Evolutionary conservation across 768 basidiomycete genomes (phyloP).

Genomic region (Trametes cinnabarina): DNA sequence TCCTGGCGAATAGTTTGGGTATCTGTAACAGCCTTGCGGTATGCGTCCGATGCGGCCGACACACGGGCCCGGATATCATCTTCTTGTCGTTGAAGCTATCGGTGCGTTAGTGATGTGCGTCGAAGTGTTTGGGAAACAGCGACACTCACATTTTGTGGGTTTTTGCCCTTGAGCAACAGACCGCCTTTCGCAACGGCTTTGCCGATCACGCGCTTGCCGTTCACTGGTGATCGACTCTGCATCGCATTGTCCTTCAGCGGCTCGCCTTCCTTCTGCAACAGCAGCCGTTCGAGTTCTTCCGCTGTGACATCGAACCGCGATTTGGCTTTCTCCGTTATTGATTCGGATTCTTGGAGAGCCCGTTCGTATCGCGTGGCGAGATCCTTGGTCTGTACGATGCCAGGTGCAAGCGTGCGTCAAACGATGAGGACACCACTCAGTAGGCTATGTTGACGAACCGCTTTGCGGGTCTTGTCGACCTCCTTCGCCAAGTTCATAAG

Average conservation of each 20-base stretch:
- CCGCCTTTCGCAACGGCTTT: slow-evolving; percentile 93
- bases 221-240: slow-evolving; percentile 57
- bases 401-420: neutral
- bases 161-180: slow-evolving; percentile 86
- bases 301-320: slow-evolving; percentile 81
- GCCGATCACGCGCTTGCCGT: slow-evolving; percentile 80
- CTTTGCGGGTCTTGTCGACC: slow-evolving; percentile 92
- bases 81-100: slow-evolving; percentile 85
- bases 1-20: slow-evolving; percentile 91
- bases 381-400: slow-evolving; percentile 73
- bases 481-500: slow-evolving; percentile 80
- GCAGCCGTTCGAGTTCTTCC: slow-evolving; percentile 89
- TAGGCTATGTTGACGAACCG: too few species aligned
- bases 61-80: slow-evolving; percentile 89
- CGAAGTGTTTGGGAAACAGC: slow-evolving; percentile 3
- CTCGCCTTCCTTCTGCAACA: slow-evolving; percentile 95
- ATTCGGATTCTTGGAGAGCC: slow-evolving; percentile 83
- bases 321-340: slow-evolving; percentile 85
- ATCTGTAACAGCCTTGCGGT: slow-evolving; percentile 86
- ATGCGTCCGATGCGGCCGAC: slow-evolving; percentile 83
- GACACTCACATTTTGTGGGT: slow-evolving; percentile 71
- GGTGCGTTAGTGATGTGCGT: neutral
- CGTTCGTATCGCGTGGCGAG: slow-evolving; percentile 86
- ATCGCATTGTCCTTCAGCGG: slow-evolving; percentile 77
- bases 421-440: too few species aligned